Conservation (phyloP, 192 early-diverging fungal genomes). For the Mortierella alpina region DNA sequence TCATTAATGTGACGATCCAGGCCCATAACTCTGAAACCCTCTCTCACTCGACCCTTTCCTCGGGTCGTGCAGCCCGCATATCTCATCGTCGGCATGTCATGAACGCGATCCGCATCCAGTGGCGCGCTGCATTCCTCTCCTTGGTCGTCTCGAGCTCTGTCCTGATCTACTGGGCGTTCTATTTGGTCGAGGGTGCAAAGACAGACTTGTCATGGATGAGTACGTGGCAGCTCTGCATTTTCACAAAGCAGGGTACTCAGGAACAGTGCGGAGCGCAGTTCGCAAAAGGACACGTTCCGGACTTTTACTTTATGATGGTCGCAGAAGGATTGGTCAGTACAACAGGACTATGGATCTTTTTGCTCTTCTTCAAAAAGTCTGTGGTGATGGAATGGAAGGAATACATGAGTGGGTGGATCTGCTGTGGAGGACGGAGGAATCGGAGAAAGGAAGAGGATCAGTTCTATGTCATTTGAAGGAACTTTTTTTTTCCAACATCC, state of each 20-base stretch:
- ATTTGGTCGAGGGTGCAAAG: constrained; percentile 55
- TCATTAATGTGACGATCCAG: constrained; percentile 55
- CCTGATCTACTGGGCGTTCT: constrained; percentile 65
- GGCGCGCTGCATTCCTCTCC: constrained; percentile 61
- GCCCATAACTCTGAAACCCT: constrained; percentile 45
- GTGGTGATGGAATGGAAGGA: constrained; percentile 60
- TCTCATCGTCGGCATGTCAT: constrained; percentile 60
- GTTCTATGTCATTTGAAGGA: constrained; percentile 60
- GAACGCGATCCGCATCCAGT: constrained; percentile 63
- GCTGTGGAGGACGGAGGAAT: constrained; percentile 28
- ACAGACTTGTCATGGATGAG: constrained; percentile 45
- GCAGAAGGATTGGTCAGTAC: constrained; percentile 57
- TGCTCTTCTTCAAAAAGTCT: constrained; percentile 57
- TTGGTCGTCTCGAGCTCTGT: constrained; percentile 53
- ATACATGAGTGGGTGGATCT: constrained; percentile 56
- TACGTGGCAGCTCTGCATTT: constrained; percentile 60
- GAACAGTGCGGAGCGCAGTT: constrained; percentile 50
- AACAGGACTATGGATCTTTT: constrained; percentile 60
- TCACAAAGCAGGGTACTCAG: constrained; percentile 27
- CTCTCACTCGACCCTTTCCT: constrained; percentile 45
- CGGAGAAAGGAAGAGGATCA: constrained; percentile 53
- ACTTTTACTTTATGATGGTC: constrained; percentile 58
- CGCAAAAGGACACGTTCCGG: constrained; percentile 51
- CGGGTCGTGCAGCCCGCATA: constrained; percentile 39
- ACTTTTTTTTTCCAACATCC: background rate